Evolutionary conservation across 139 green algal genomes (phyloP).

Genomic region (Chlamydomonas schloesseri): DNA sequence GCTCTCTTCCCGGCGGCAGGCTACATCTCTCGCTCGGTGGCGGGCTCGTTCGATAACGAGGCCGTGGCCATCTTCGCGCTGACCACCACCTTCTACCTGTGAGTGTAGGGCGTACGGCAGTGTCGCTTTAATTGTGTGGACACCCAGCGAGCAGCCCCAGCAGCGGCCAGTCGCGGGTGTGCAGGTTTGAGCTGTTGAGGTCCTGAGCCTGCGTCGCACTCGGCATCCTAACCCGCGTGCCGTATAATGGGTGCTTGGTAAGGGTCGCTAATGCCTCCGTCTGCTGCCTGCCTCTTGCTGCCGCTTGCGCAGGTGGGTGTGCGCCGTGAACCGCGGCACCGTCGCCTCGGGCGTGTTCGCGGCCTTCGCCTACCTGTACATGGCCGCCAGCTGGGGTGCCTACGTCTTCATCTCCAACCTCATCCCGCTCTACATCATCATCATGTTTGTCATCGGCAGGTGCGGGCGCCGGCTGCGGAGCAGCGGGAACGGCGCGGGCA

Average conservation of each 20-base stretch:
- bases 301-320: constrained; percentile 12
- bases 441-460: constrained; percentile 61
- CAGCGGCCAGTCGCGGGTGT: too few relatives aligned
- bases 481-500: too few relatives aligned
- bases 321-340: constrained; percentile 59
- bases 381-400: constrained; percentile 66
- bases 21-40: constrained; percentile 82
- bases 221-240: too few relatives aligned
- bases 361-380: constrained; percentile 80
- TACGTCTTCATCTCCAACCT: constrained; percentile 69
- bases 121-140: too few relatives aligned
- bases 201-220: too few relatives aligned
- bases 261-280: too few relatives aligned
- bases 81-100: constrained; percentile 79
- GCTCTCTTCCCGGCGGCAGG: constrained; percentile 20
- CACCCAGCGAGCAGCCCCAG: too few relatives aligned
- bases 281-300: too few relatives aligned
- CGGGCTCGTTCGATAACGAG: constrained; percentile 82
- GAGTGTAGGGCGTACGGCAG: too few relatives aligned
- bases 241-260: too few relatives aligned
- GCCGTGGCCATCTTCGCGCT: constrained; percentile 78
- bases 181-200: too few relatives aligned
- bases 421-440: constrained; percentile 75
- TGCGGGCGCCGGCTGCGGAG: constrained; percentile 7
- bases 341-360: constrained; percentile 56